Base-by-base conservation (phyloP, 306 rosid species). In the Vigna radiata region DNA sequence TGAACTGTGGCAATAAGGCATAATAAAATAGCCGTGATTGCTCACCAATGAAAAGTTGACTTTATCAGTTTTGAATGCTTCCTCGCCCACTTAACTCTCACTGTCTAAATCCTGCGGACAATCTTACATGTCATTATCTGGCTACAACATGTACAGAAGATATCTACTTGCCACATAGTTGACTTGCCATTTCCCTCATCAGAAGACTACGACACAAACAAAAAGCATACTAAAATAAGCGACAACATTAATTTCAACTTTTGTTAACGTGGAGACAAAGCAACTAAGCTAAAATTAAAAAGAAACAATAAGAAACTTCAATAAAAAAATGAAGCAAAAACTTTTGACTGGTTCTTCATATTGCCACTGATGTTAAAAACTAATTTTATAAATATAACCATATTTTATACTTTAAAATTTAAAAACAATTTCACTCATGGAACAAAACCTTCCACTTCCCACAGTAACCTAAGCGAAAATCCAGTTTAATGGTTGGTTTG, bases 21-120 rank as follows among this genome's bases (percentile, higher is more conserved):
- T 39, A 65, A 64, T 3, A 16, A 33, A 47, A 19, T 69, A 47
- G 31, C 48, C 59, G 25, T 4, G 7, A 46, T 15, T 14, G 23
- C 47, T 5, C 29, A 70, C 27, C 31, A 43, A 21, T 37, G 69
- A 7, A 62, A 11, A 70, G 3, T 55, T 69, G 81, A 82, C 73
- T 76, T 52, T 15, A 44, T 63, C 11, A 29, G 36, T 69, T 76
- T 77, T 82, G 85, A 82, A 76, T 63, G 62, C 71, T 82, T 82
- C 82, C 11, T 8, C 49, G 15, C 17, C 37, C 27, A 76, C 68
- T 41, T 5, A 71, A 46, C 71, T 77, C 65, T 74, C 55, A 37
- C 65, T 77, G 41, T 41, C 76, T 74, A 47, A 48, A 31, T 19
- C 41, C 5, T 67, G 55, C 48, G 68, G 29, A 68, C 62, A 81